These are phyloP conservation scores for Ensete ventricosum DNA, from an alignment of 176 grass and related monocot genomes.

Conservation along the genomic window DNA sequence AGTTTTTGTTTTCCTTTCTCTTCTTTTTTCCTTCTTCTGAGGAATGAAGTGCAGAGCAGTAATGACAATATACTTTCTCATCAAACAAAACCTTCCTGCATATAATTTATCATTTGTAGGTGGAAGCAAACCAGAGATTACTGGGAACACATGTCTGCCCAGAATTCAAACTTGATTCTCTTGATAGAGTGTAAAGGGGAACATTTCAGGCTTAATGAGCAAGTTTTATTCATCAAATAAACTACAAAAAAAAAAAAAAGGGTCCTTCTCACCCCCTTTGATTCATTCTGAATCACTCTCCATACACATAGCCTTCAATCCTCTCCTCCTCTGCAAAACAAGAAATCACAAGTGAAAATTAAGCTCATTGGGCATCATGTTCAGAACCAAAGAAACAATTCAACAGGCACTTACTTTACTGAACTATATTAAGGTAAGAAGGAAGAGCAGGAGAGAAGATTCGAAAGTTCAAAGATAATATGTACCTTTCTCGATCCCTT, in stretches of 20 bases:
- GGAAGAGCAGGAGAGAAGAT: background rate
- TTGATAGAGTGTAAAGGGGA: background rate
- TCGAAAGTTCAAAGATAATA: background rate
- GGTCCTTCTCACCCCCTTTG: background rate
- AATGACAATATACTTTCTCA: too few species aligned
- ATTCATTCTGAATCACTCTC: slow-evolving; percentile 83
- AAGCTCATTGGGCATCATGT: too few species aligned
- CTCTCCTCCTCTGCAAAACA: slow-evolving; percentile 65
- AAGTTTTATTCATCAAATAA: background rate
- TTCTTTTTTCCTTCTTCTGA: too few species aligned
- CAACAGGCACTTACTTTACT: background rate
- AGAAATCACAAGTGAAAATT: background rate
- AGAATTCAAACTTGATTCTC: background rate
- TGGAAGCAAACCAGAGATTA: background rate
- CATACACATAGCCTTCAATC: slow-evolving; percentile 88
- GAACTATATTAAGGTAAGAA: background rate
- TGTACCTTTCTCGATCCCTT: slow-evolving; percentile 85
- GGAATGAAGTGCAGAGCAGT: too few species aligned
- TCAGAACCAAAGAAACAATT: background rate
- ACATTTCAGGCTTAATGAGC: background rate
- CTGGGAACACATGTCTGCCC: background rate
- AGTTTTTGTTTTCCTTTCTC: too few species aligned
- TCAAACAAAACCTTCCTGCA: too few species aligned
- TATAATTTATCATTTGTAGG: too few species aligned
- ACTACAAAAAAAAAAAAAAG: background rate